A percentile compares a stretch with the other conserved stretches of the same genome.
Conservation (phyloP, 441 rosid species). For the Erodium trifolium region DNA sequence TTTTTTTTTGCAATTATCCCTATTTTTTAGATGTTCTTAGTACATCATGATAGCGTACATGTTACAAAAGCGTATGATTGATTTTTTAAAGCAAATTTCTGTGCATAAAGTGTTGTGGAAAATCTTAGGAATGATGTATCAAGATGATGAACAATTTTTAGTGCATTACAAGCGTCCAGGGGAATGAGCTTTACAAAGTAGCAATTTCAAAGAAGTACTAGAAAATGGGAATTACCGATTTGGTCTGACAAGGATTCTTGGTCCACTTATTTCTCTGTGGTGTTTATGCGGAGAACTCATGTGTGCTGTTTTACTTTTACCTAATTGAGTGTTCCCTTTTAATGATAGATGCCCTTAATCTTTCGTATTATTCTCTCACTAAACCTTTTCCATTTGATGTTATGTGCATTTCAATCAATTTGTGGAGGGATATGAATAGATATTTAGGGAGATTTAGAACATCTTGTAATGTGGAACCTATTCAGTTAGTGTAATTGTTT, state of each 20-base stretch:
- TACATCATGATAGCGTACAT: background rate
- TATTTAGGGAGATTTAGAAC: background rate
- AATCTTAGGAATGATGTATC: background rate
- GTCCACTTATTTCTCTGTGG: background rate
- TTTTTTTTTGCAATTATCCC: too few species aligned
- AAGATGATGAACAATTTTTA: too few species aligned
- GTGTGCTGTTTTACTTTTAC: background rate
- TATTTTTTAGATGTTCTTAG: background rate
- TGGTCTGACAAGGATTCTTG: background rate
- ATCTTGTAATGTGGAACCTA: background rate
- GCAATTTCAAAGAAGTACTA: too few species aligned
- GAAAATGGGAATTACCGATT: background rate
- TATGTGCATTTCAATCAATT: background rate
- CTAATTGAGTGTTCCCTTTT: background rate
- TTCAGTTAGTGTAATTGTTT: constrained; percentile 3
- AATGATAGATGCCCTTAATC: background rate
- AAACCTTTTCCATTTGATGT: background rate
- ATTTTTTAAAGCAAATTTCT: background rate
- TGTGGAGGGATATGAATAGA: background rate
- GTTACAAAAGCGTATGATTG: background rate
- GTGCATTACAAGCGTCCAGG: background rate
- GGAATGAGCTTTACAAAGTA: background rate
- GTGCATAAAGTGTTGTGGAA: background rate
- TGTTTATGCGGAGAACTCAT: background rate
- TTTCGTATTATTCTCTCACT: background rate